phyloP scores from a whole-genome alignment of 2,329 filamentous ascomycete genomes.

The Ceratocystis ficicola region DNA sequence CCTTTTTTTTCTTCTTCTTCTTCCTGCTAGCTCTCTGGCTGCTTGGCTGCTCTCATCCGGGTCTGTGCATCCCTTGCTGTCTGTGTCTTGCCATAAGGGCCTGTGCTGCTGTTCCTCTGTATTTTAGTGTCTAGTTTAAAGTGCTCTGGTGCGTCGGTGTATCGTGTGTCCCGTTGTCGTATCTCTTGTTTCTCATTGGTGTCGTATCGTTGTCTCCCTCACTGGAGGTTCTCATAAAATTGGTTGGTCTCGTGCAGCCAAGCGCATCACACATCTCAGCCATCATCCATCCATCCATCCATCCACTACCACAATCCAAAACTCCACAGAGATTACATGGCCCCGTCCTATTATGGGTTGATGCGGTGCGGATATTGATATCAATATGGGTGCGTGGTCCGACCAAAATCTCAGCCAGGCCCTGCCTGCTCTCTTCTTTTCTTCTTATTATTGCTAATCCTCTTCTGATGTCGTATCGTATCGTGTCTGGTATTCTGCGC shows the following conservation, averaged over 20 bases:
- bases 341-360: background rate
- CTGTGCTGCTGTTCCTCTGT: background rate
- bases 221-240: background rate
- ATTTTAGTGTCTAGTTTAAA: background rate
- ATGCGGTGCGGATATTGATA: background rate
- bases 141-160: background rate
- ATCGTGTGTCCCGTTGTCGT: background rate
- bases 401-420: background rate
- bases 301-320: background rate
- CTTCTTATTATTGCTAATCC: background rate
- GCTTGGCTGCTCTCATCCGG: background rate
- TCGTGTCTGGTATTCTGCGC: background rate
- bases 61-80: background rate
- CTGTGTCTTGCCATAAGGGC: background rate
- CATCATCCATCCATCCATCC: background rate
- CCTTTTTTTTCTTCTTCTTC: background rate
- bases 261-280: background rate
- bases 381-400: background rate
- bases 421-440: background rate
- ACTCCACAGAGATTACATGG: background rate
- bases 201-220: slow-evolving; percentile 5
- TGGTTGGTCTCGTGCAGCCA: background rate
- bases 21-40: background rate
- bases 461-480: background rate
- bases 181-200: background rate